phyloP scores from a whole-genome alignment of 768 basidiomycete genomes.

The Chalciporus piperatus region DNA sequence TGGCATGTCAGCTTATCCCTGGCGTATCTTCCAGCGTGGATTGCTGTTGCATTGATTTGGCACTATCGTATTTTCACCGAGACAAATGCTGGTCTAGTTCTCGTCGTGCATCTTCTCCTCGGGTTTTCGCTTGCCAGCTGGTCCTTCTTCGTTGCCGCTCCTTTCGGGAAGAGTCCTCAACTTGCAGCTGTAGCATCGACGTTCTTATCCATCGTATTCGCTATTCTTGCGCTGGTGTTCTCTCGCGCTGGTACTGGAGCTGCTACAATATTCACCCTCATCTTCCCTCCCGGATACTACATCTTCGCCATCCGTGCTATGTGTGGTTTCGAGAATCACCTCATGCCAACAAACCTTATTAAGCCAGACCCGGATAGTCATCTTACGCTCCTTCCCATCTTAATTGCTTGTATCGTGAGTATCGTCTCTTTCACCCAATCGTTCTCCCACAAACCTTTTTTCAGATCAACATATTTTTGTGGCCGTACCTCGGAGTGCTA shows the following conservation, averaged over 20 bases:
- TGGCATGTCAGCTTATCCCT: slow-evolving; percentile 70
- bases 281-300: slow-evolving; percentile 78
- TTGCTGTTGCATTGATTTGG: slow-evolving; percentile 64
- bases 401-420: slow-evolving; percentile 65
- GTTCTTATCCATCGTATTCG: slow-evolving; percentile 62
- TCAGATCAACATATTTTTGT: slow-evolving; percentile 70
- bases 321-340: slow-evolving; percentile 63
- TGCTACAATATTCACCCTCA: slow-evolving; percentile 60
- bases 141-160: slow-evolving; percentile 67
- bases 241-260: slow-evolving; percentile 38
- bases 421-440: not conserved
- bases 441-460: not conserved
- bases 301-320: slow-evolving; percentile 68
- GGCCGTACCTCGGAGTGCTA: slow-evolving; percentile 63
- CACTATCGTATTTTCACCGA: slow-evolving; percentile 61
- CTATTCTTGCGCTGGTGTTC: slow-evolving; percentile 62
- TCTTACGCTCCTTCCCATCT: slow-evolving; percentile 51
- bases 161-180: slow-evolving; percentile 72
- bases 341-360: slow-evolving; percentile 50
- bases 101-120: slow-evolving; percentile 63
- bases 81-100: slow-evolving; percentile 57
- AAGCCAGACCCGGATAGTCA: slow-evolving; percentile 59
- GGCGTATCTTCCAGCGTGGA: slow-evolving; percentile 76
- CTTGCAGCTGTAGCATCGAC: slow-evolving; percentile 67
- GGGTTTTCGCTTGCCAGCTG: slow-evolving; percentile 67